These are phyloP conservation scores for Solanum paucissectum DNA, from an alignment of 257 asterid genomes.

Conservation along the genomic window DNA sequence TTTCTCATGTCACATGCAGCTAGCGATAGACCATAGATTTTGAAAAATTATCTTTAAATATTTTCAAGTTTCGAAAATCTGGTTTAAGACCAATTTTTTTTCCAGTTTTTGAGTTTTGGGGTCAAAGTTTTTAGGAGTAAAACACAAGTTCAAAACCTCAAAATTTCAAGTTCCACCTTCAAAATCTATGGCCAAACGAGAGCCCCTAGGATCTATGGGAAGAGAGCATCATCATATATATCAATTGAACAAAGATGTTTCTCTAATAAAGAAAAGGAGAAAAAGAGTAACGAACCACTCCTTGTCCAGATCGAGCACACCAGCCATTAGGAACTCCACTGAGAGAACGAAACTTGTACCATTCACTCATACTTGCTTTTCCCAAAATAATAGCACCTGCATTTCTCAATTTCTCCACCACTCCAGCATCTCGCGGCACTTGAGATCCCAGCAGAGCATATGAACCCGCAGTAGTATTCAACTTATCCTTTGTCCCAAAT, in stretches of 20 bases:
- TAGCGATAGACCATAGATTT: neutral
- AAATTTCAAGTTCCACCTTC: neutral
- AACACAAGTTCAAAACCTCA: neutral
- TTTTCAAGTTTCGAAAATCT: neutral
- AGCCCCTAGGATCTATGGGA: neutral
- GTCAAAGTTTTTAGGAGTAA: neutral
- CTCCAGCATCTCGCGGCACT: slow-evolving; percentile 55
- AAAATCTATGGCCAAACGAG: neutral
- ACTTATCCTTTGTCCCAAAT: slow-evolving; percentile 46
- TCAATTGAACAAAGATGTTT: neutral
- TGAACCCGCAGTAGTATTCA: slow-evolving; percentile 59
- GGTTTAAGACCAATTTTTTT: neutral
- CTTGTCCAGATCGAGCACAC: slow-evolving; percentile 67
- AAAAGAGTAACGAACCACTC: slow-evolving; percentile 33
- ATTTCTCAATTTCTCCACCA: slow-evolving; percentile 45
- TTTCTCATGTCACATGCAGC: neutral
- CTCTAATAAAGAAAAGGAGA: neutral
- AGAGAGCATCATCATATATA: neutral
- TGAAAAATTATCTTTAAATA: neutral
- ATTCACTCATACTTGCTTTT: slow-evolving; percentile 67
- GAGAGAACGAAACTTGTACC: slow-evolving; percentile 39
- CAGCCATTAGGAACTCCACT: slow-evolving; percentile 47
- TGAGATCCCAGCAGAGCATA: slow-evolving; percentile 49
- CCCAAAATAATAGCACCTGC: slow-evolving; percentile 74
- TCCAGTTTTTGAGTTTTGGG: neutral